Conservation (phyloP, 1,284 basidiomycete species). For the Taiwanofungus camphoratus region DNA sequence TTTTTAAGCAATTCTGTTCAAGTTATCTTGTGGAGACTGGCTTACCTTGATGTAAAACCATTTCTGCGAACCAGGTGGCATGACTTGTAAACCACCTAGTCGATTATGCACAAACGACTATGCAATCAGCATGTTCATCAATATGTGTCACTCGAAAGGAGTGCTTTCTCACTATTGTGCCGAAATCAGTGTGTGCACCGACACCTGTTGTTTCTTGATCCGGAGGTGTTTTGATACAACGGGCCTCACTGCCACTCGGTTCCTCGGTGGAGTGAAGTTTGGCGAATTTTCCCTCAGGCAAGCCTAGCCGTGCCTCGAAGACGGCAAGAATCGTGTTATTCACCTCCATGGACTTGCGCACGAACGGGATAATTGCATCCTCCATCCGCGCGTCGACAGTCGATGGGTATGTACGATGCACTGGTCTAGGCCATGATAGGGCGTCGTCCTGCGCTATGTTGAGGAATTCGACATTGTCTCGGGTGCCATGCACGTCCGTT, state of each 20-base stretch:
- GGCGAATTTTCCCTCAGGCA: conserved; percentile 45
- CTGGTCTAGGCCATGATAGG: conserved; percentile 46
- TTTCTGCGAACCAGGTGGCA: conserved; percentile 29
- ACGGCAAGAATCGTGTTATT: conserved; percentile 49
- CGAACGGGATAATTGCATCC: conserved; percentile 47
- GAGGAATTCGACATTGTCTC: conserved; percentile 59
- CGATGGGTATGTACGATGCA: conserved; percentile 49
- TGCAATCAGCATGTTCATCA: not conserved
- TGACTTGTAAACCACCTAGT: conserved; percentile 39
- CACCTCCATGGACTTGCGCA: conserved; percentile 50
- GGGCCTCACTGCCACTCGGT: conserved; percentile 53
- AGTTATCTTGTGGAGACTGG: no score
- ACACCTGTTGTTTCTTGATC: conserved; percentile 26
- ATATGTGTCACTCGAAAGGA: not conserved
- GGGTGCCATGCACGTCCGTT: conserved; percentile 53
- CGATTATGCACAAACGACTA: conserved; percentile 32
- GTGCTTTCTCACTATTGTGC: conserved; percentile 31
- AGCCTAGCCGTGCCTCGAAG: conserved; percentile 51
- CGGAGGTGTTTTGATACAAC: conserved; percentile 49
- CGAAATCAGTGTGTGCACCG: conserved; percentile 37
- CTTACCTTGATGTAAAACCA: conserved; percentile 38
- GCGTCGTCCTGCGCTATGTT: conserved; percentile 66
- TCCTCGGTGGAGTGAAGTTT: conserved; percentile 42
- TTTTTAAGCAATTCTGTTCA: no score
- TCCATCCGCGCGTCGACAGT: conserved; percentile 48